Percentiles rank a stretch among this genome's conserved stretches.
Conservation (phyloP, 352 stramenopile species). For the Phytopythium vexans region DNA sequence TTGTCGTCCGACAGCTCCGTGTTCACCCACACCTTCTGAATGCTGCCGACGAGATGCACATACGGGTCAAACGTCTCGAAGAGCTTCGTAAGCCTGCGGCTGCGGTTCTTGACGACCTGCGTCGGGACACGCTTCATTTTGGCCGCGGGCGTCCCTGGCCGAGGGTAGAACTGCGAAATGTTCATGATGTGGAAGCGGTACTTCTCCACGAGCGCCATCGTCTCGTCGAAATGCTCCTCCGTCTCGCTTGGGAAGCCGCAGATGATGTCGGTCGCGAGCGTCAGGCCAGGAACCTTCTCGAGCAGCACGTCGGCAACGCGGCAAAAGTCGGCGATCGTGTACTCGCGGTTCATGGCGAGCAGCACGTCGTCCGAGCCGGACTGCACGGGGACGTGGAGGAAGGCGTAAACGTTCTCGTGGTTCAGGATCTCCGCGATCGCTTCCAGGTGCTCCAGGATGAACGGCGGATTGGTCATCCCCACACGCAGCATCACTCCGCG, state of each 20-base stretch:
- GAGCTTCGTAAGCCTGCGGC: conserved; percentile 74
- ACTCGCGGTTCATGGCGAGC: conserved; percentile 90
- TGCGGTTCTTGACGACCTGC: conserved; percentile 88
- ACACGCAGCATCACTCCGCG: conserved; percentile 87
- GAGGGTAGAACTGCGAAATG: conserved; percentile 93
- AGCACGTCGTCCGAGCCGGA: conserved; percentile 85
- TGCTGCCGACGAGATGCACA: conserved; percentile 49
- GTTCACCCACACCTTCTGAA: conserved; percentile 78
- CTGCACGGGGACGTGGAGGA: conserved; percentile 92
- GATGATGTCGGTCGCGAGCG: conserved; percentile 92
- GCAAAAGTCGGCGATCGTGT: conserved; percentile 81
- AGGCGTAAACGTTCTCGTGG: conserved; percentile 83
- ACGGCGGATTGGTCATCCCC: conserved; percentile 93
- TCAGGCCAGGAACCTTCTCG: conserved; percentile 72
- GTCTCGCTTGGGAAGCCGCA: conserved; percentile 90
- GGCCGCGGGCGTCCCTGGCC: conserved; percentile 86
- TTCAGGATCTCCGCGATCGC: conserved; percentile 78
- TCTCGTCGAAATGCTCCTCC: conserved; percentile 87
- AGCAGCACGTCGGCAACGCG: conserved; percentile 74
- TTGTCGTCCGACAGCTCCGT: conserved; percentile 82
- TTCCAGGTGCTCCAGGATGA: conserved; percentile 88
- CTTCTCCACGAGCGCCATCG: conserved; percentile 81
- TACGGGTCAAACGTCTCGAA: conserved; percentile 88
- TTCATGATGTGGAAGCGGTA: conserved; percentile 92
- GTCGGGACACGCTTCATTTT: conserved; percentile 88